Conservation (phyloP, 1,284 basidiomycete genomes). For the Erythrobasidium hasegawianum region DNA sequence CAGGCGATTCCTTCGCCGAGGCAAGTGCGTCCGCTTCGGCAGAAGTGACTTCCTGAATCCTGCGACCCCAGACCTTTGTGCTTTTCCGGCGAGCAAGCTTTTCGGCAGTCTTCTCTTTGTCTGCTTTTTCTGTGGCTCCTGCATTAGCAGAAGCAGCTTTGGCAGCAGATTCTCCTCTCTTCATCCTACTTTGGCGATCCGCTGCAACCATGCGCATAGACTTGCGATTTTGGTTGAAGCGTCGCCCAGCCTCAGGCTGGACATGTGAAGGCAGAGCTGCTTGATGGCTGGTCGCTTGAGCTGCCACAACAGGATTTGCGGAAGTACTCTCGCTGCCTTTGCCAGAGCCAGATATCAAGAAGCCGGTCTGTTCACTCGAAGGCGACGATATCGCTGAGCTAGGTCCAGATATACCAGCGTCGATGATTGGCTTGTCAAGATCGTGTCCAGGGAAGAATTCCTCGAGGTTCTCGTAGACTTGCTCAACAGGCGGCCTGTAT, state of each 20-base stretch:
- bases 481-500: conserved; percentile 85
- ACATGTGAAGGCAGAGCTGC: not conserved
- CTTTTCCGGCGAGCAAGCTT: conserved; percentile 70
- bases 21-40: conserved; percentile 51
- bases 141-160: conserved; percentile 51
- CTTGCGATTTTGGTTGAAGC: conserved; percentile 59
- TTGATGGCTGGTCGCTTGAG: conserved; percentile 21
- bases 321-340: not conserved
- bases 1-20: conserved; percentile 44
- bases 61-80: conserved; percentile 94
- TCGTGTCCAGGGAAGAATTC: conserved; percentile 96
- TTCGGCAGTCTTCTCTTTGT: conserved; percentile 37
- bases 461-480: conserved; percentile 87
- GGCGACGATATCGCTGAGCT: conserved; percentile 55
- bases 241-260: not conserved
- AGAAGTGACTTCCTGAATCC: conserved; percentile 86
- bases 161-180: conserved; percentile 52
- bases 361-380: conserved; percentile 38
- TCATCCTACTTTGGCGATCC: conserved; percentile 49
- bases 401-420: conserved; percentile 63
- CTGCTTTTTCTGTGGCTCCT: conserved; percentile 24
- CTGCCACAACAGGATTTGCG: not conserved
- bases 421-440: conserved; percentile 91
- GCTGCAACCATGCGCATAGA: conserved; percentile 89
- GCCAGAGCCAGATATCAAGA: not conserved